Evolutionary conservation across 2,329 filamentous ascomycete species (phyloP).

Genomic region (Scedosporium boydii): DNA sequence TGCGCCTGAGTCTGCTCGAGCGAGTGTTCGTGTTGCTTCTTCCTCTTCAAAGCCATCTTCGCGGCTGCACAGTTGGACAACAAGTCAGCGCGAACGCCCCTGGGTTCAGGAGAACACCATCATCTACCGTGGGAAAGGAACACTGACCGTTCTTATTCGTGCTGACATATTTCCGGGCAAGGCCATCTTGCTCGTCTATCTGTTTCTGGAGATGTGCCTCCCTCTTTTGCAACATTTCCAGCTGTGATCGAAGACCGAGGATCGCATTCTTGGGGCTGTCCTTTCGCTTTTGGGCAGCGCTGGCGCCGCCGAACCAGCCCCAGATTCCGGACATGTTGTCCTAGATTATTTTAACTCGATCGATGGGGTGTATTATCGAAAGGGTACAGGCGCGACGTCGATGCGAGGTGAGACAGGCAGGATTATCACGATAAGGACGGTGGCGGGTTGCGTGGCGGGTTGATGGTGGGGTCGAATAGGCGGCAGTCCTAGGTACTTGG

Average conservation of each 20-base stretch:
- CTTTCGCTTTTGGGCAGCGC: constrained; percentile 74
- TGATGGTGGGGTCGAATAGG: constrained; percentile 5
- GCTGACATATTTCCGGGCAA: constrained; percentile 80
- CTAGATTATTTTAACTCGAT: not conserved
- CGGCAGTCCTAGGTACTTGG: not conserved
- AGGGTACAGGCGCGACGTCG: not conserved
- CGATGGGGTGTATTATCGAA: not conserved
- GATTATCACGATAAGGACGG: not conserved
- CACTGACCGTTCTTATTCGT: constrained; percentile 82
- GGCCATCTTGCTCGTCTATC: constrained; percentile 83
- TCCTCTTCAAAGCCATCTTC: constrained; percentile 80
- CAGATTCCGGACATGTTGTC: constrained; percentile 27
- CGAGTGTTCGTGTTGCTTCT: constrained; percentile 88
- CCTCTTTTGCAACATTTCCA: constrained; percentile 96
- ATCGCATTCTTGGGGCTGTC: constrained; percentile 97
- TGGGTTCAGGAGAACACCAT: too few relatives aligned
- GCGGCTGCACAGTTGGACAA: constrained; percentile 51
- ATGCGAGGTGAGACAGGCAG: not conserved
- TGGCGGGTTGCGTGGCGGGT: not conserved
- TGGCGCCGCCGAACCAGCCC: constrained; percentile 81
- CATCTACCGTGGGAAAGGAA: not conserved
- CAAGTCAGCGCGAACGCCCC: not conserved
- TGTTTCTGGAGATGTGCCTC: constrained; percentile 85
- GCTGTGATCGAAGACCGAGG: constrained; percentile 72
- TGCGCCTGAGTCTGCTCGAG: constrained; percentile 85